Evolutionary conservation across 2,329 filamentous ascomycete genomes (phyloP), one percentile per base, ranked within the genome.

Genomic region (Curvularia sp.): DNA sequence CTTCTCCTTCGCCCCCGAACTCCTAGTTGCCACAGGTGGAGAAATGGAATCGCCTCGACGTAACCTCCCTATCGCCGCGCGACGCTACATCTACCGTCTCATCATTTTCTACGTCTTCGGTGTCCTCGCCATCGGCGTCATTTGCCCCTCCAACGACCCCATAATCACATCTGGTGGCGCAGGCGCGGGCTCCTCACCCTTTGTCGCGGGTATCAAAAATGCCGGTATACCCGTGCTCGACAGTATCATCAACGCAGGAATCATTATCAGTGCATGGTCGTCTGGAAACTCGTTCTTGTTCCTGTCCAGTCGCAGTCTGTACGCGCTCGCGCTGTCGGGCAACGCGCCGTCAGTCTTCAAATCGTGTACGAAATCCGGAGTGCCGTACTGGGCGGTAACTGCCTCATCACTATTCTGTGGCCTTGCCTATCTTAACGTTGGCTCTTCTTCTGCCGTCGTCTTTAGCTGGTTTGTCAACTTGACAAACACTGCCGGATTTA

Each of bases 401-500:
- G 74, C 72, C 12, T 80, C 79, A 4, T 75, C 77, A 1, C 68
- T 81, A 9, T 82, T 83, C 68, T 78, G 77, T 24, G 71, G 72
- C 0, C 78, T 84, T 13, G 80, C 81, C 2, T 85, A 84, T 62
- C 75, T 85, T 13, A 83, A 83, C 60, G 77, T 81, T 20, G 79
- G 75, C 51, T 77, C 71, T 47, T 78, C 55, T 4, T 57, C 78
- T 4, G 74, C 77, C 15, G 77, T 80, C 13, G 74, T 83, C 6
- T 92, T 91, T 74, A 83, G 81, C 52, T 92, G 89, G 87, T 89
- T 92, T 72, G 83, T 87, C 66, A 90, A 89, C 73, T 83, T 92
- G 55, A 89, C 86, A 28, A 90, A 83, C 64, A 80, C 81, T 0
- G 81, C 80, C 0, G 82, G 81, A 1, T 80, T 84, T 69, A 83